Evolutionary conservation across 108 stramenopile genomes (phyloP).

Genomic region (Aurantiochytrium sp.): DNA sequence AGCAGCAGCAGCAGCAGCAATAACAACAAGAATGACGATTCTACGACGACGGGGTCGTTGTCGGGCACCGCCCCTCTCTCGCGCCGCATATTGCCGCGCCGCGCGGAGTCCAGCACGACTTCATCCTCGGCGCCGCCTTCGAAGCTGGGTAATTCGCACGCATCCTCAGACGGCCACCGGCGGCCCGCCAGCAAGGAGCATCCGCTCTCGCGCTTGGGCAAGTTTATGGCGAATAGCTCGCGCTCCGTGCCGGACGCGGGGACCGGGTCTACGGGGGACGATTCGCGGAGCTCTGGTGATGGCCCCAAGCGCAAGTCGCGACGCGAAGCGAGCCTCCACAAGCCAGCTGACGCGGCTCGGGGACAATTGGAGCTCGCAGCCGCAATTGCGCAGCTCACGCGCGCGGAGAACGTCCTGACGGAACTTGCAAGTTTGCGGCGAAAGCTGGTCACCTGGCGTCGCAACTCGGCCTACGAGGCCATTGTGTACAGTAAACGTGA

Average conservation of each 20-base stretch:
- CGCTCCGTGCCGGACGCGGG: background rate
- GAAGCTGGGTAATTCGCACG: too few species aligned
- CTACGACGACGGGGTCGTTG: too few species aligned
- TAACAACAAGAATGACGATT: too few species aligned
- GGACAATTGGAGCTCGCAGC: background rate
- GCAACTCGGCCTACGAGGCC: background rate
- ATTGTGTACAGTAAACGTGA: background rate
- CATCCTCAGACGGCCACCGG: background rate
- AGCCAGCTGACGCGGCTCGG: background rate
- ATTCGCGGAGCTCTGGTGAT: too few species aligned
- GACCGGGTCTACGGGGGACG: background rate
- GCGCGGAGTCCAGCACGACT: too few species aligned
- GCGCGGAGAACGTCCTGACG: background rate
- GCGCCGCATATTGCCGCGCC: too few species aligned
- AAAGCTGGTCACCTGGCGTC: background rate
- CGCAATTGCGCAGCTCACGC: background rate
- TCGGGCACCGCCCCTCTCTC: too few species aligned
- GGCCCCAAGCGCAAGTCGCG: too few species aligned
- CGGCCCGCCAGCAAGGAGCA: background rate
- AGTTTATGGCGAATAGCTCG: background rate
- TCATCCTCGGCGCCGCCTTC: too few species aligned
- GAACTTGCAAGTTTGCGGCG: background rate
- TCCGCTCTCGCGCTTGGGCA: background rate
- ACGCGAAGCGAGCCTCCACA: too few species aligned
- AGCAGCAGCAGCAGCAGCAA: too few species aligned